phyloP scores from a whole-genome alignment of 768 basidiomycete species.

The Calvatia gigantea region DNA sequence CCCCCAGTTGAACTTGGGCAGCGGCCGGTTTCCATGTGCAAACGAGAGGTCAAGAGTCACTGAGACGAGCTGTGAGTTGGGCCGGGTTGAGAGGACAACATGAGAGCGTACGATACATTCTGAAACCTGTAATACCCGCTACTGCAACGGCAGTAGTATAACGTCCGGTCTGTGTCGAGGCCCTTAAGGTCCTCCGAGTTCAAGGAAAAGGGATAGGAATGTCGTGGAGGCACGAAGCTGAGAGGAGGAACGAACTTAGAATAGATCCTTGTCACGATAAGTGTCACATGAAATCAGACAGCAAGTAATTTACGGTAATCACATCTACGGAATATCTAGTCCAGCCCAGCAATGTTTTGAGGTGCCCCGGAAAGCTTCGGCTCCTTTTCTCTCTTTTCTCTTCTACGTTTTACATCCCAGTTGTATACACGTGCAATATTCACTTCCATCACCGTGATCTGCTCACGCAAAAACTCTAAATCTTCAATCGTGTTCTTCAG shows the following conservation, averaged over 20 bases:
- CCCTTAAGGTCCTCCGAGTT: no score
- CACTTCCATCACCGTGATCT: slow-evolving; percentile 93
- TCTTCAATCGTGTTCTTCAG: slow-evolving; percentile 77
- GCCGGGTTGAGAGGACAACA: not conserved
- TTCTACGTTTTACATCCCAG: slow-evolving; percentile 86
- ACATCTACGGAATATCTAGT: not conserved
- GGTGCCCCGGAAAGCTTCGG: not conserved
- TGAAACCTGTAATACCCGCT: not conserved
- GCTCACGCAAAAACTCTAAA: slow-evolving; percentile 89
- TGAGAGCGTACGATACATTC: not conserved
- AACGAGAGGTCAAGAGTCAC: not conserved
- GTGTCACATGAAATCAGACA: not conserved
- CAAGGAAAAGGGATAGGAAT: not conserved
- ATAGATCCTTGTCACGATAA: not conserved
- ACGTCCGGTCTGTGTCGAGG: no score
- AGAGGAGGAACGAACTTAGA: not conserved
- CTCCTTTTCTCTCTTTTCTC: slow-evolving; percentile 43
- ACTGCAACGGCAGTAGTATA: no score
- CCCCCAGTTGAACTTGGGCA: not conserved
- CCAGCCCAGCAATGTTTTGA: not conserved
- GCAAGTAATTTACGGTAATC: not conserved
- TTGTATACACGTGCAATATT: slow-evolving; percentile 97
- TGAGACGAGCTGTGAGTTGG: not conserved
- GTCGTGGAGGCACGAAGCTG: not conserved
- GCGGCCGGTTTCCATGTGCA: not conserved